Conservation (phyloP, 805 yeast genomes). For the Wickerhamiella galacta region DNA sequence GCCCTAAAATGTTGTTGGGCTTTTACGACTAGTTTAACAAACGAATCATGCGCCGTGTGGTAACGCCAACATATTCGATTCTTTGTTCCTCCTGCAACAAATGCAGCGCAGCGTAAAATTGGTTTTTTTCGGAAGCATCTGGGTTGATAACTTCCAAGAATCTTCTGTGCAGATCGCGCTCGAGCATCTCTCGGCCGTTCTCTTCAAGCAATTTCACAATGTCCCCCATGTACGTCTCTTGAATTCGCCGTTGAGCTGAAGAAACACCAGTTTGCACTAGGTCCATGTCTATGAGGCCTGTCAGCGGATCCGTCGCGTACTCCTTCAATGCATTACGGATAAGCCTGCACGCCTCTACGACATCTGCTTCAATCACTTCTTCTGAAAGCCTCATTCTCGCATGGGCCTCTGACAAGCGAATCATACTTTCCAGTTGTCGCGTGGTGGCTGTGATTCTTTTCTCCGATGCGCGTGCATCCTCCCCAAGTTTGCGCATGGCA, state of each 20-base stretch:
- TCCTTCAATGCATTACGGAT: conserved; percentile 91
- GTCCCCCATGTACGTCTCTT: conserved; percentile 4
- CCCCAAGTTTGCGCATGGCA: conserved; percentile 86
- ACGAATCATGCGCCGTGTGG: too few species aligned
- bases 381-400: conserved; percentile 83
- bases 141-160: conserved; percentile 34
- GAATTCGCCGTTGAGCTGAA: conserved; percentile 38
- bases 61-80: neutral
- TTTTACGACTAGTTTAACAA: too few species aligned
- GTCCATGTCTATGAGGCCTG: conserved; percentile 96
- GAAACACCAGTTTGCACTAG: conserved; percentile 93
- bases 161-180: conserved; percentile 39
- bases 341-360: conserved; percentile 80
- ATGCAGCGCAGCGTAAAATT: neutral
- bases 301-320: conserved; percentile 93
- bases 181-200: conserved; percentile 34
- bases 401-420: conserved; percentile 87
- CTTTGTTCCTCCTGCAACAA: neutral
- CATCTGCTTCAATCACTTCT: conserved; percentile 62
- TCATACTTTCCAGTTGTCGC: conserved; percentile 91
- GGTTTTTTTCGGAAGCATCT: neutral
- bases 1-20: too few species aligned
- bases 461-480: conserved; percentile 71
- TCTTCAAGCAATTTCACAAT: conserved; percentile 15
- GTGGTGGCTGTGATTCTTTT: conserved; percentile 95